These are phyloP conservation scores for Aureobasidium sp. DNA, from an alignment of 2,329 filamentous ascomycete species.

Conservation along the genomic window DNA sequence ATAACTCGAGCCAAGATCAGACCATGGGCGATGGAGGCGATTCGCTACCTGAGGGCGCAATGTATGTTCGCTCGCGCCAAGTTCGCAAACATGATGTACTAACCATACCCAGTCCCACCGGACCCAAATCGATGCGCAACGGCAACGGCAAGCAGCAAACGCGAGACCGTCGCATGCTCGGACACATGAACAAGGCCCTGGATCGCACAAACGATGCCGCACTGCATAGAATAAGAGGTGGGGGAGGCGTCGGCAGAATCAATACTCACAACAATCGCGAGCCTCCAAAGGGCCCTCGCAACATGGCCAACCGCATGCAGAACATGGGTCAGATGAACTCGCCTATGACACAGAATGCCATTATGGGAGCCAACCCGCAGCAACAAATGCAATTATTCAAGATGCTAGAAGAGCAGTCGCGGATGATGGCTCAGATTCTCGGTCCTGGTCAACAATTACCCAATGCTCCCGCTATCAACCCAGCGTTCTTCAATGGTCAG, in stretches of 20 bases:
- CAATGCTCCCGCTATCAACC: conserved; percentile 47
- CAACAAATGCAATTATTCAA: conserved; percentile 68
- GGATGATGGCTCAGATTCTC: conserved; percentile 70
- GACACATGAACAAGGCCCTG: conserved; percentile 66
- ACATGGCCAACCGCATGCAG: conserved; percentile 42
- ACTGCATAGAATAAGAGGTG: conserved; percentile 69
- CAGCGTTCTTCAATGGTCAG: conserved; percentile 41
- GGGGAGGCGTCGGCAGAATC: conserved; percentile 69
- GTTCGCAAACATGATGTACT: conserved; percentile 13
- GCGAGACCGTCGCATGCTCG: conserved; percentile 69
- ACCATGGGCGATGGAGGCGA: conserved; percentile 61
- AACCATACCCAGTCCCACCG: conserved; percentile 63
- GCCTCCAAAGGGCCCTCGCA: conserved; percentile 60
- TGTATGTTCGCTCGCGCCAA: conserved; percentile 31
- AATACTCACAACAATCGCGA: conserved; percentile 64
- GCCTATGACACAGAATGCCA: conserved; percentile 45
- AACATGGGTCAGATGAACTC: conserved; percentile 29
- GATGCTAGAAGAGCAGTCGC: conserved; percentile 58
- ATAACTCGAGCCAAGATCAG: conserved; percentile 48
- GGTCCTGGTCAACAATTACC: conserved; percentile 34
- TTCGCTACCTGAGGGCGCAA: conserved; percentile 33
- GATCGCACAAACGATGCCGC: conserved; percentile 66
- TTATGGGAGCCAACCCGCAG: conserved; percentile 48
- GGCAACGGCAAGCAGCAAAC: conserved; percentile 19
- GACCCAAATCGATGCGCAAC: conserved; percentile 90